Evolutionary conservation across 2,329 filamentous ascomycete species (phyloP), one percentile per base, ranked within the genome.

Genomic region (Nemania sp.): DNA sequence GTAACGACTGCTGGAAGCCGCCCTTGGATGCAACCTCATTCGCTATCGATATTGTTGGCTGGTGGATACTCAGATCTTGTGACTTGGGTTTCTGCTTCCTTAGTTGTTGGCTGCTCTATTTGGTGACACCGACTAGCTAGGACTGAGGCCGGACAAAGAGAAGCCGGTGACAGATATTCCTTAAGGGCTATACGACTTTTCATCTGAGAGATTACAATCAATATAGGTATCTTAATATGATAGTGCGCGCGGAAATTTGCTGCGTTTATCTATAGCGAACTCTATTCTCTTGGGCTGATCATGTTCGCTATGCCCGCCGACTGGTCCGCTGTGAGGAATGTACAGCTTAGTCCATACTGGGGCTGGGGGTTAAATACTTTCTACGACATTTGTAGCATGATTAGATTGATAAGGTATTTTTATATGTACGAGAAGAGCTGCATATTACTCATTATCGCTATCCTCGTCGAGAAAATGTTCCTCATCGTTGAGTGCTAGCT

Each of bases 401-500:
- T 47, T 54, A 48, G 29, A 54, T 53, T 9, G 25, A 53, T 61
- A 52, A 49, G 65, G 59, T 60, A 66, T 39, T 52, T 51, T 57
- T 37, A 21, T 55, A 39, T n/a, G 25, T 42, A 6, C 10, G 1
- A 29, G 7, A 3, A 7, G 4, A 29, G 25, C 43, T 46, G 52
- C 35, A 20, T 25, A 45, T 49, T 53, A 69, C n/a, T 73, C 70
- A 62, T 74, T 70, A 52, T 78, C 80, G 42, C 76, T 79, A 50
- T 80, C 79, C 55, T 77, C 73, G 52, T 79, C 76, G 29, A 78
- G 60, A 15, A 75, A 67, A 67, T 84, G 78, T 70, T 85, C 83
- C 63, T 80, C 75, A 65, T 85, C 83, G 35, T 80, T 74, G 54
- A 85, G 74, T 3, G 83, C 83, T 66, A 83, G 77, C 70, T 79